Conservation (phyloP, 1,139 yeast genomes). For the Lodderomyces jiufengensis region DNA sequence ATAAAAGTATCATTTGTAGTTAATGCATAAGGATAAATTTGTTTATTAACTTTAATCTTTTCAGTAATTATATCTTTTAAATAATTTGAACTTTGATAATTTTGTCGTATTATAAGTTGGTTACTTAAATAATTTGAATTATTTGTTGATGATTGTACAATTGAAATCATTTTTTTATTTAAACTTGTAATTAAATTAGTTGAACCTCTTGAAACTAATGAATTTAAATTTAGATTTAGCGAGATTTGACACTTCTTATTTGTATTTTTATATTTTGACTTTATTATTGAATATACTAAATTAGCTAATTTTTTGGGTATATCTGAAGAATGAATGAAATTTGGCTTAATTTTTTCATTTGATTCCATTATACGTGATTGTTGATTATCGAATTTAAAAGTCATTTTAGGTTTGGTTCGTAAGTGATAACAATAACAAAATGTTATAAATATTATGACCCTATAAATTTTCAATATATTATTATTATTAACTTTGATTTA, state of each 20-base stretch:
- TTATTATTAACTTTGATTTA: no score
- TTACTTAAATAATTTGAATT: not conserved
- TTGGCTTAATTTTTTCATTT: conserved; percentile 27
- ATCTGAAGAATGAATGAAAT: conserved; percentile 39
- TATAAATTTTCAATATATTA: no score
- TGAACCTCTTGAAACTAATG: conserved; percentile 27
- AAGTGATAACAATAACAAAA: no score
- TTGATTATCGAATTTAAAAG: no score
- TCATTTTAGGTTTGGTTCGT: no score
- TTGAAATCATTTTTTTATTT: conserved; percentile 31
- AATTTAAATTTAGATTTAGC: conserved; percentile 36
- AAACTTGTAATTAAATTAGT: conserved; percentile 33
- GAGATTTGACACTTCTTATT: conserved; percentile 15
- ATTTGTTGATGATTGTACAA: conserved; percentile 22
- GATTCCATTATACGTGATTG: not conserved
- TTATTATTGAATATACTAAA: conserved; percentile 8
- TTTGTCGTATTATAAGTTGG: no score
- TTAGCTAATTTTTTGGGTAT: conserved; percentile 22
- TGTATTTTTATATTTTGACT: not conserved
- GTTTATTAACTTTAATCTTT: not conserved
- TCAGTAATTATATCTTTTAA: not conserved
- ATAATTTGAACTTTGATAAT: no score
- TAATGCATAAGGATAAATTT: conserved; percentile 5
- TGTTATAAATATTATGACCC: no score
- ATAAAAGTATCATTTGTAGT: conserved; percentile 4